phyloP scores from a whole-genome alignment of 345 rosid genomes.

The Excoecaria agallocha region DNA sequence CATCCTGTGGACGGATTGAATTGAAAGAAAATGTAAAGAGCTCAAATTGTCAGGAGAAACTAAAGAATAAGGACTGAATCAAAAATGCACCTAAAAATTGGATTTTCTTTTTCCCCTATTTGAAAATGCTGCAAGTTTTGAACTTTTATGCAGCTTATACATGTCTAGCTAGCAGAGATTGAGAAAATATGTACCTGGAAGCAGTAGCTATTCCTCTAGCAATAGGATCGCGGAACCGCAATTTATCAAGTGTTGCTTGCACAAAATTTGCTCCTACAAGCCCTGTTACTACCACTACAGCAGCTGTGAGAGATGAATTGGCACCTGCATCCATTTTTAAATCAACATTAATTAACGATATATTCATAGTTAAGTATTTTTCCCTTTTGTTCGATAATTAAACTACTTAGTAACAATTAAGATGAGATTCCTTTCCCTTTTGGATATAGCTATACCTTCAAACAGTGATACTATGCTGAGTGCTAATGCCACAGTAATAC shows the following conservation, averaged over 20 bases:
- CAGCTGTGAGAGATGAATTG: conserved; percentile 90
- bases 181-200: conserved; percentile 52
- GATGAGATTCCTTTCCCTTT: too few relatives aligned
- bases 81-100: too few relatives aligned
- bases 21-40: too few relatives aligned
- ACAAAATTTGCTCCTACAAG: conserved; percentile 89
- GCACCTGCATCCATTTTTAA: conserved; percentile 47
- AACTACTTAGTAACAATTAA: too few relatives aligned
- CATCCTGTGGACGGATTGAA: too few relatives aligned
- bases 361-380: background rate
- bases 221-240: conserved; percentile 71
- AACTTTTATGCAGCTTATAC: too few relatives aligned
- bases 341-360: background rate
- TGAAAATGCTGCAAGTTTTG: too few relatives aligned
- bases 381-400: too few relatives aligned
- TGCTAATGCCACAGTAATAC: conserved; percentile 91
- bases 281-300: conserved; percentile 89
- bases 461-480: conserved; percentile 91
- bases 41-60: too few relatives aligned
- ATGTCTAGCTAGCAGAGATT: background rate
- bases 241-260: conserved; percentile 70
- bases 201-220: conserved; percentile 95
- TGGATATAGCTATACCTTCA: conserved; percentile 42
- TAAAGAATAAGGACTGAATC: too few relatives aligned
- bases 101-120: too few relatives aligned